A percentile compares a stretch with the other conserved stretches of the same genome.
Evolutionary conservation across 305 asterid species (phyloP).

Genomic region (Nicotiana rustica): DNA sequence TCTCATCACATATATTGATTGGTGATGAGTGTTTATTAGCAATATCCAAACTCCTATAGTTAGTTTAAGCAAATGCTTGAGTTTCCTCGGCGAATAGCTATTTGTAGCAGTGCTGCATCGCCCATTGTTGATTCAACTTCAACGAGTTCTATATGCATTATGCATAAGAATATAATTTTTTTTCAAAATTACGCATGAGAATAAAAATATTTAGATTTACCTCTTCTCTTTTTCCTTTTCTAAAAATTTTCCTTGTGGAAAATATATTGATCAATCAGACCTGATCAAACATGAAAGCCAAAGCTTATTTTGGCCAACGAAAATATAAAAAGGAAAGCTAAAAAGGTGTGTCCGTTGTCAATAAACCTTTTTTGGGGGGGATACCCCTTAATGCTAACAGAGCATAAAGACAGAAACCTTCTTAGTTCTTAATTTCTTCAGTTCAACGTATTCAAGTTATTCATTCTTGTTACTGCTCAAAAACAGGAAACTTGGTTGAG

Average conservation of each 20-base stretch:
- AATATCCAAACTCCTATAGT: not conserved
- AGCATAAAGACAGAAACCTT: not conserved
- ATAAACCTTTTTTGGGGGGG: not conserved
- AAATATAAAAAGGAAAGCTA: not conserved
- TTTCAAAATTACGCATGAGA: not conserved
- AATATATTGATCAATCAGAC: not conserved
- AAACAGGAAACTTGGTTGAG: not conserved
- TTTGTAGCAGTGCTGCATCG: slow-evolving; percentile 2
- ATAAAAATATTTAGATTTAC: not conserved
- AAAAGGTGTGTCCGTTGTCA: not conserved
- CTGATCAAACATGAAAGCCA: not conserved
- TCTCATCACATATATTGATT: not conserved
- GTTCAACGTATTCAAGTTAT: not conserved
- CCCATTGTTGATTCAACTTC: slow-evolving; percentile 12
- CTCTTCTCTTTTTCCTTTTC: too few relatives aligned
- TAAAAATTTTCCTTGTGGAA: not conserved
- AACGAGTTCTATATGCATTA: not conserved
- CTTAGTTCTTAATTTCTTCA: not conserved
- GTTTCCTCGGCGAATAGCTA: not conserved
- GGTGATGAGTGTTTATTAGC: not conserved
- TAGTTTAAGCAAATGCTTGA: not conserved
- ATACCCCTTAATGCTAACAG: not conserved
- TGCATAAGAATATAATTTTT: not conserved
- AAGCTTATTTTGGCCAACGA: not conserved
- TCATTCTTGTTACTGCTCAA: slow-evolving; percentile 2